Evolutionary conservation across 192 early-diverging fungal species (phyloP).

Genomic region (Mortierella antarctica): DNA sequence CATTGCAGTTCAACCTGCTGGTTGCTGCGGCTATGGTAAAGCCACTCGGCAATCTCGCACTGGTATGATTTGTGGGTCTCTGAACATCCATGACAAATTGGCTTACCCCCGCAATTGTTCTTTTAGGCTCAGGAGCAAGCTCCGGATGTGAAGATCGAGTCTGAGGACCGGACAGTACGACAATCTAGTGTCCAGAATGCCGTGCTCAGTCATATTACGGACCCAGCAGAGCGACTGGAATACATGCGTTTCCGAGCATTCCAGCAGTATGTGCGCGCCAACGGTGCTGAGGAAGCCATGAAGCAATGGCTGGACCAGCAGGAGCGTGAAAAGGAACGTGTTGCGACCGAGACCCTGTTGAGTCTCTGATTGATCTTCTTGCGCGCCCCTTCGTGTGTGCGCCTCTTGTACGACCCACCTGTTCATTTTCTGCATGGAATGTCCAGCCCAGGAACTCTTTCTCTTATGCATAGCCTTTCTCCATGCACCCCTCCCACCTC

Average conservation of each 20-base stretch:
- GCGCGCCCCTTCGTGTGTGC: neutral
- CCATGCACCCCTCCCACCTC: too few species aligned
- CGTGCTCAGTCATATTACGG: conserved; percentile 19
- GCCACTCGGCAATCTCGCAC: neutral
- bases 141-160: neutral
- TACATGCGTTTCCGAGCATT: conserved; percentile 39
- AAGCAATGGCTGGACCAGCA: conserved; percentile 30
- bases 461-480: too few species aligned
- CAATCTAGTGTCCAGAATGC: conserved; percentile 3
- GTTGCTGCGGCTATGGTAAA: conserved; percentile 20
- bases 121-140: conserved; percentile 13
- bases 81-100: neutral
- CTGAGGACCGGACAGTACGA: neutral
- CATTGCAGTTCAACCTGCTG: conserved; percentile 14
- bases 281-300: conserved; percentile 24
- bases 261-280: conserved; percentile 20
- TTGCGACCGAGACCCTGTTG: conserved; percentile 18
- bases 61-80: neutral
- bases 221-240: conserved; percentile 30
- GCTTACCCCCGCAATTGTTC: neutral
- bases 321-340: conserved; percentile 28
- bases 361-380: neutral
- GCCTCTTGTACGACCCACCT: neutral
- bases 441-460: too few species aligned
- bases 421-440: neutral